A percentile compares a stretch with the other conserved stretches of the same genome.
These are phyloP conservation scores for Penicillium maclennaniae DNA, from an alignment of 495 filamentous ascomycete species.

Conservation along the genomic window DNA sequence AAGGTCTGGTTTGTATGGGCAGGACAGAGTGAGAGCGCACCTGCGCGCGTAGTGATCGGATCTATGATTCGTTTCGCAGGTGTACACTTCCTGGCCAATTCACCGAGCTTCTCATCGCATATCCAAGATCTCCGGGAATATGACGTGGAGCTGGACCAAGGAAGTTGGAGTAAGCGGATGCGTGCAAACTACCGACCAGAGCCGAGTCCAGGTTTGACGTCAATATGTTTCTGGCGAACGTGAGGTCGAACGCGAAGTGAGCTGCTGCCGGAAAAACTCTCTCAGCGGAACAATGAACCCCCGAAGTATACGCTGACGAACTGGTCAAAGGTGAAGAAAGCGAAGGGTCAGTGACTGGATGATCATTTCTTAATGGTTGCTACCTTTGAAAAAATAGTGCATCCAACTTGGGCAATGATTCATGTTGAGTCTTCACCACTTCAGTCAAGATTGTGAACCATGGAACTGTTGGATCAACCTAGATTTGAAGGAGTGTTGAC, in stretches of 20 bases:
- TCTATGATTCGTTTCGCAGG: slow-evolving; percentile 10
- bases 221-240: background rate
- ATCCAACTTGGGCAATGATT: too few species aligned
- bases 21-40: slow-evolving; percentile 9
- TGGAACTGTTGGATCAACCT: background rate
- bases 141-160: background rate
- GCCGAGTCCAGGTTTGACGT: background rate
- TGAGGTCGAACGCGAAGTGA: background rate
- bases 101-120: slow-evolving; percentile 27
- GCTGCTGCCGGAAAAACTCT: background rate
- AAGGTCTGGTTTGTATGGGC: background rate
- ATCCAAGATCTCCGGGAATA: background rate
- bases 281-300: background rate
- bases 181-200: background rate
- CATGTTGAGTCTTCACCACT: background rate
- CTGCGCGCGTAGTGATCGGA: slow-evolving; percentile 11
- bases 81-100: slow-evolving; percentile 15
- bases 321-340: background rate
- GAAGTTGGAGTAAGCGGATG: background rate
- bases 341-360: too few species aligned
- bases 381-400: too few species aligned
- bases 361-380: too few species aligned
- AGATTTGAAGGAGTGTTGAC: background rate
- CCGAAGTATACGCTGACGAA: background rate
- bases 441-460: background rate